Percentiles rank a stretch among this genome's conserved stretches.
phyloP scores from a whole-genome alignment of 2,329 filamentous ascomycete genomes.

The Penicillium frequentans region DNA sequence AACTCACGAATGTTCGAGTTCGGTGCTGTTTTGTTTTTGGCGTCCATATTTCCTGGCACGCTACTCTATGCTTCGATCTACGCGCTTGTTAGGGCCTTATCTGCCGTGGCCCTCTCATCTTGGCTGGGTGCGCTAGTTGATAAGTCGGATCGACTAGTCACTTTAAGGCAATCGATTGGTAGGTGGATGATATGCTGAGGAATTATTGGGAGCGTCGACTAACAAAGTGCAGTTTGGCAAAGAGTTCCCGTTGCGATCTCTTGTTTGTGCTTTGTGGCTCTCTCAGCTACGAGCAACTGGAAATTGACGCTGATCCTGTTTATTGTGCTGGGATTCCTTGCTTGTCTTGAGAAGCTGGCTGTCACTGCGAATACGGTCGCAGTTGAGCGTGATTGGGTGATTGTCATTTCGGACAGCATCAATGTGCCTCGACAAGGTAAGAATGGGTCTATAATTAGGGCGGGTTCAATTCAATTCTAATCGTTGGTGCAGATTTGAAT shows the following conservation, averaged over 20 bases:
- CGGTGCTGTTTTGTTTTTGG: slow-evolving; percentile 60
- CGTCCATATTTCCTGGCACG: slow-evolving; percentile 57
- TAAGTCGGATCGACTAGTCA: slow-evolving; percentile 49
- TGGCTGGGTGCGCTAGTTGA: slow-evolving; percentile 63
- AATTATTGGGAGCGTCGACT: neutral
- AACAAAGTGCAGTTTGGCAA: slow-evolving; percentile 31
- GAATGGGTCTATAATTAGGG: neutral
- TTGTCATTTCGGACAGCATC: slow-evolving; percentile 32
- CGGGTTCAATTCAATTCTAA: neutral
- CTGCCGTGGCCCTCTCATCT: slow-evolving; percentile 60
- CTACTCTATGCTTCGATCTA: slow-evolving; percentile 69
- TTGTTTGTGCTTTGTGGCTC: slow-evolving; percentile 48
- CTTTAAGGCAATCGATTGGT: slow-evolving; percentile 53
- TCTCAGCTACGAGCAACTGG: slow-evolving; percentile 21
- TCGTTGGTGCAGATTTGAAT: slow-evolving; percentile 42
- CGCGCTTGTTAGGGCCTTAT: slow-evolving; percentile 59
- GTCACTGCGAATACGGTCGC: slow-evolving; percentile 66
- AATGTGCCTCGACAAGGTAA: slow-evolving; percentile 44
- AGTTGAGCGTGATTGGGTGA: slow-evolving; percentile 68
- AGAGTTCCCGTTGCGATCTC: slow-evolving; percentile 46
- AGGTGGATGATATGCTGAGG: slow-evolving; percentile 10
- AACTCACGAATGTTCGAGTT: slow-evolving; percentile 67
- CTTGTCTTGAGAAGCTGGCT: slow-evolving; percentile 68
- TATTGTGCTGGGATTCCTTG: slow-evolving; percentile 50
- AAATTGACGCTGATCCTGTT: slow-evolving; percentile 27